Percentiles rank a stretch among this genome's conserved stretches.
Conservation (phyloP, 1,139 yeast genomes). For the Hanseniaspora sp. region DNA sequence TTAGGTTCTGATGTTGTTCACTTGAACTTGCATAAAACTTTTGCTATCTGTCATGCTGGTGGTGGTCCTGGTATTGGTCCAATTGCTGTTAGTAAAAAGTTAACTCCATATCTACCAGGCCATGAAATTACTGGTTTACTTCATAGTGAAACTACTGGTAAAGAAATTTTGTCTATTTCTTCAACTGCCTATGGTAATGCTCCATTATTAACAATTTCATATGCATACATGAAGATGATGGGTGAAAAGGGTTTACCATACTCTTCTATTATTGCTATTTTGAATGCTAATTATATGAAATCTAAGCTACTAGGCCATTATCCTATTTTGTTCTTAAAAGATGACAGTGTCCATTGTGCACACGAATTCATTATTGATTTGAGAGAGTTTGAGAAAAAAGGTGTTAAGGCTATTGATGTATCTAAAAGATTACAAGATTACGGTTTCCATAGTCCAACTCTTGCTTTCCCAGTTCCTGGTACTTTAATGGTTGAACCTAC, state of each 20-base stretch:
- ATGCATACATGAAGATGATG: conserved; percentile 87
- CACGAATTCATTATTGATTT: conserved; percentile 92
- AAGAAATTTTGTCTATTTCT: conserved; percentile 57
- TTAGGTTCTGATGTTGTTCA: conserved; percentile 99
- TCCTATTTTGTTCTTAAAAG: conserved; percentile 63
- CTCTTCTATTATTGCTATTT: conserved; percentile 77
- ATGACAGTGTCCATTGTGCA: conserved; percentile 64
- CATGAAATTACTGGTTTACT: conserved; percentile 52
- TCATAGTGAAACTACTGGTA: conserved; percentile 33
- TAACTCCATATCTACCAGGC: conserved; percentile 71
- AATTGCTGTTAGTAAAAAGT: conserved; percentile 78
- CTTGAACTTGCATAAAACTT: conserved; percentile 89
- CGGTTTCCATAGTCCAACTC: conserved; percentile 97
- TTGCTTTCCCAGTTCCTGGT: conserved; percentile 97
- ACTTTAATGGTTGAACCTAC: conserved; percentile 98
- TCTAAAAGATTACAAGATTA: conserved; percentile 96
- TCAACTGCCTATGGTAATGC: conserved; percentile 97
- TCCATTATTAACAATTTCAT: conserved; percentile 81
- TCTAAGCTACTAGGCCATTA: conserved; percentile 57
- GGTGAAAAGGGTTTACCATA: conserved; percentile 77
- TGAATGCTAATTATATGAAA: conserved; percentile 95
- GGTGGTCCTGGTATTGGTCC: conserved; percentile 99
- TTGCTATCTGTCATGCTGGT: conserved; percentile 97
- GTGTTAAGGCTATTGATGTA: conserved; percentile 88
- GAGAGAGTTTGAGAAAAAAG: conserved; percentile 68